Conservation (phyloP, 495 filamentous ascomycete species). For the Neurospora sp. region DNA sequence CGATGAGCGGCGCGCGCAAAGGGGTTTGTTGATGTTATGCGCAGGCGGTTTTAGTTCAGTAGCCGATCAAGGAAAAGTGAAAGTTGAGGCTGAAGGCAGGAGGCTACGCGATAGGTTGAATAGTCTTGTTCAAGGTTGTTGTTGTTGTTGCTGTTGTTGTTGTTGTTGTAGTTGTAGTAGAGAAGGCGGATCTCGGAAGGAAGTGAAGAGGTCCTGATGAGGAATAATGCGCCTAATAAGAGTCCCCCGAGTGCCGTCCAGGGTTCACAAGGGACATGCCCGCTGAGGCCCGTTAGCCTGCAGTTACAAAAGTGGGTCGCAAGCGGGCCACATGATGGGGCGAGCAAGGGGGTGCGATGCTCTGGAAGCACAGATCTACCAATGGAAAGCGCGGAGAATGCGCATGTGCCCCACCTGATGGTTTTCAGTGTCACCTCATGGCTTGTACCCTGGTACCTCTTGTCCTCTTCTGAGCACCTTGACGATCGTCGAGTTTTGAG, state of each 20-base stretch:
- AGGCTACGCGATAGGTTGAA: background rate
- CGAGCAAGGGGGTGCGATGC: conserved; percentile 5
- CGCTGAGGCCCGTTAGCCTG: conserved; percentile 1
- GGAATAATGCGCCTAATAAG: conserved; percentile 31
- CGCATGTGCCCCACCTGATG: background rate
- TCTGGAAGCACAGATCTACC: background rate
- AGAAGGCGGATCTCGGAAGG: conserved; percentile 2
- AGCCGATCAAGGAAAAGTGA: background rate
- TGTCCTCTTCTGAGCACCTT: background rate
- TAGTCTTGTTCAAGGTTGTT: background rate
- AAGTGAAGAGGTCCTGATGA: conserved; percentile 3
- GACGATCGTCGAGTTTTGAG: background rate
- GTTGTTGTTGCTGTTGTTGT: no score
- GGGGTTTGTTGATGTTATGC: background rate
- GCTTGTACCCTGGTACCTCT: background rate
- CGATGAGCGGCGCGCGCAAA: background rate
- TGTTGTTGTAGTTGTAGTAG: background rate
- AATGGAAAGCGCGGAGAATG: background rate
- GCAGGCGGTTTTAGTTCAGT: background rate
- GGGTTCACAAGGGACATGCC: conserved; percentile 11
- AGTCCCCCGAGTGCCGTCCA: conserved; percentile 2
- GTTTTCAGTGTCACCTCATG: background rate
- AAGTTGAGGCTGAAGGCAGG: background rate
- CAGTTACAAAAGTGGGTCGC: background rate
- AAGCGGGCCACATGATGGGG: conserved; percentile 24